These are phyloP conservation scores for Pythium scleroteichum DNA, from an alignment of 352 stramenopile species.

Conservation along the genomic window DNA sequence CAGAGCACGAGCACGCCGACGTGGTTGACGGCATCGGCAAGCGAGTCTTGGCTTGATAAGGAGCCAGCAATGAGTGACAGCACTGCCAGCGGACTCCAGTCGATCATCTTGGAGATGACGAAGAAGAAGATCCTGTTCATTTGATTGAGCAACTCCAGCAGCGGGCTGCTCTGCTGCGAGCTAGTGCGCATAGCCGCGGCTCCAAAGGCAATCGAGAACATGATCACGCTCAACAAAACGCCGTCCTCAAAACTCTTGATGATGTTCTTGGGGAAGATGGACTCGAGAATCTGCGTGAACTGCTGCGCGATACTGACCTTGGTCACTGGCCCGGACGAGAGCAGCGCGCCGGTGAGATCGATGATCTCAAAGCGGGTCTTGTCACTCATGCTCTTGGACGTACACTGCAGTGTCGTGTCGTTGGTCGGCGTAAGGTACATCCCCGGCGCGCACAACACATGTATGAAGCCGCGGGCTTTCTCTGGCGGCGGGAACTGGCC, in stretches of 20 bases:
- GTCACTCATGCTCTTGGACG: conserved; percentile 19
- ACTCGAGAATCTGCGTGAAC: conserved; percentile 55
- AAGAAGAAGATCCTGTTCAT: conserved; percentile 76
- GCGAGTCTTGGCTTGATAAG: conserved; percentile 45
- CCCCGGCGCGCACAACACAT: conserved; percentile 42
- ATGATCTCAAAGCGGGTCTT: conserved; percentile 46
- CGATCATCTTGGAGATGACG: conserved; percentile 62
- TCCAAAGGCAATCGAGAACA: conserved; percentile 63
- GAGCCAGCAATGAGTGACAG: conserved; percentile 72
- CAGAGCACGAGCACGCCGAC: conserved; percentile 61
- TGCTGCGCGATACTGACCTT: conserved; percentile 47
- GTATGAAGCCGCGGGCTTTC: conserved; percentile 31
- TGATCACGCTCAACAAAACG: conserved; percentile 59
- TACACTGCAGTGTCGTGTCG: conserved; percentile 28
- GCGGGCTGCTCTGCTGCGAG: conserved; percentile 51
- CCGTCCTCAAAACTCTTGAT: conserved; percentile 54
- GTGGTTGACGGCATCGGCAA: conserved; percentile 45
- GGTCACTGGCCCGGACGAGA: conserved; percentile 25
- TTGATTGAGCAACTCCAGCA: conserved; percentile 61
- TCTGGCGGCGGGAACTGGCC: conserved; percentile 1
- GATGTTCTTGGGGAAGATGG: conserved; percentile 59
- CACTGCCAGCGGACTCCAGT: conserved; percentile 65
- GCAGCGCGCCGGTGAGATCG: conserved; percentile 39
- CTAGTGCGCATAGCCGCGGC: conserved; percentile 50
- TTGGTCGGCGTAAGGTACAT: conserved; percentile 38